These are phyloP conservation scores for Tuctoria greenei DNA, from an alignment of 176 grass and related monocot genomes.

Conservation along the genomic window DNA sequence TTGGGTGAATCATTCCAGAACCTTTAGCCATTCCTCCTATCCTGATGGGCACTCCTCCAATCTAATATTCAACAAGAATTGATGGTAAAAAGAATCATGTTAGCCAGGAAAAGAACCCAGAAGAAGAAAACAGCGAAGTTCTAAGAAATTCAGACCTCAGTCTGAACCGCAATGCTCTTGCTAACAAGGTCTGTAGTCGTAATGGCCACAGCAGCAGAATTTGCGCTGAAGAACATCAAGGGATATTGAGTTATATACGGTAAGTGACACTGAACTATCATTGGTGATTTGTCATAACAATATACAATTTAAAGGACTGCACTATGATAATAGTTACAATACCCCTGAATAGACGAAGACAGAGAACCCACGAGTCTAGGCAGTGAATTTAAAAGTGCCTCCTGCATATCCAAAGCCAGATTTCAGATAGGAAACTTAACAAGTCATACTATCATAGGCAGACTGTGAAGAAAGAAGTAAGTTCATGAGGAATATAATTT, in stretches of 20 bases:
- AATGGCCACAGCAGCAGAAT: slow-evolving; percentile 87
- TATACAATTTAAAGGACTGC: slow-evolving; percentile 15
- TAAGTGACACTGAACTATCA: slow-evolving; percentile 3
- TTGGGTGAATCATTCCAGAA: slow-evolving; percentile 99
- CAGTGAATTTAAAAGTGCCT: slow-evolving; percentile 88
- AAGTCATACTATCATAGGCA: slow-evolving; percentile 21
- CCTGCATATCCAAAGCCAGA: slow-evolving; percentile 57
- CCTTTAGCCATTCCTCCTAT: slow-evolving; percentile 99
- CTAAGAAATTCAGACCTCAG: slow-evolving; percentile 60
- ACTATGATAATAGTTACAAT: slow-evolving; percentile 22
- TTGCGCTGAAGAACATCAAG: slow-evolving; percentile 46
- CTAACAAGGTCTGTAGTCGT: slow-evolving; percentile 99
- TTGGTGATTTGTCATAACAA: slow-evolving; percentile 4
- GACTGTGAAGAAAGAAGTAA: slow-evolving; percentile 21
- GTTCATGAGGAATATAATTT: background rate
- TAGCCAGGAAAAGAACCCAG: slow-evolving; percentile 6
- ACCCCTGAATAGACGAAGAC: slow-evolving; percentile 75
- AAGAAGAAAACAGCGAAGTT: background rate
- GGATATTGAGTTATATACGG: slow-evolving; percentile 2
- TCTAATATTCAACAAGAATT: slow-evolving; percentile 52
- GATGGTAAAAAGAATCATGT: slow-evolving; percentile 12
- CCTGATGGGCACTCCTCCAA: slow-evolving; percentile 82
- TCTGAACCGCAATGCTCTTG: slow-evolving; percentile 92
- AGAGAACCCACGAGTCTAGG: slow-evolving; percentile 79
- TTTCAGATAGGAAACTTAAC: slow-evolving; percentile 31